Evolutionary conservation across 2,329 filamentous ascomycete species (phyloP), one percentile per base, ranked within the genome.

Genomic region (Fusarium multiceps): DNA sequence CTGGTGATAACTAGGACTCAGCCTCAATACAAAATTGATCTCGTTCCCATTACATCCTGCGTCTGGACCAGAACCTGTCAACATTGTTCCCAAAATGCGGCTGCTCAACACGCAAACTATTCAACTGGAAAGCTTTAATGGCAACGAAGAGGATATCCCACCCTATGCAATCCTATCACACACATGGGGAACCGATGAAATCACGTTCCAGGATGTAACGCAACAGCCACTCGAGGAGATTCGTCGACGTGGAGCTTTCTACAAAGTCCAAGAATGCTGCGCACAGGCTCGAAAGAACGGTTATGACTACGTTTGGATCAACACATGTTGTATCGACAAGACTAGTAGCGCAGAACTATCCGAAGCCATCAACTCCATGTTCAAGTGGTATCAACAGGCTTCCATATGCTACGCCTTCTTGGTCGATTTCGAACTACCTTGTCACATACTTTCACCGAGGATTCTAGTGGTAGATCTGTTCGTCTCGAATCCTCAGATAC

Each of bases 131-230:
- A 64, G 62, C 20, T 77, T 77, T 43, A 59, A 70, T 7, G 67
- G 70, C 10, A 54, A 34, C 30, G 63, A 69, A 20, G 48, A 20
- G 0, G 56, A 71, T 6, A 60, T 66, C 9, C 75, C 75, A 10
- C 57, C 55, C 0, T 82, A 80, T 48, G 78, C 75, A 2, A 81
- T 81, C 23, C 71, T 82, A 1, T 81, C 79, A 11, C 79, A 81
- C 42, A 79, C 76, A 1, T 81, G 79, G 78, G 74, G 61, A 2
- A 51, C 66, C 4, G 69, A 73, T 4, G 78, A 81, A 55, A 72
- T 80, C 5, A 68, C 59, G 4, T 77, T 78, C 21, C 69, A 77
- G n/a, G 74, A 79, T 21, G 28, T 75, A 16, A 62, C 66, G 13
- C 48, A 55, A 11, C 32, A 40, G 5, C 16, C 49, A 4, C 16